phyloP scores from a whole-genome alignment of 1,284 basidiomycete species.

The Ceratobasidium sp. region DNA sequence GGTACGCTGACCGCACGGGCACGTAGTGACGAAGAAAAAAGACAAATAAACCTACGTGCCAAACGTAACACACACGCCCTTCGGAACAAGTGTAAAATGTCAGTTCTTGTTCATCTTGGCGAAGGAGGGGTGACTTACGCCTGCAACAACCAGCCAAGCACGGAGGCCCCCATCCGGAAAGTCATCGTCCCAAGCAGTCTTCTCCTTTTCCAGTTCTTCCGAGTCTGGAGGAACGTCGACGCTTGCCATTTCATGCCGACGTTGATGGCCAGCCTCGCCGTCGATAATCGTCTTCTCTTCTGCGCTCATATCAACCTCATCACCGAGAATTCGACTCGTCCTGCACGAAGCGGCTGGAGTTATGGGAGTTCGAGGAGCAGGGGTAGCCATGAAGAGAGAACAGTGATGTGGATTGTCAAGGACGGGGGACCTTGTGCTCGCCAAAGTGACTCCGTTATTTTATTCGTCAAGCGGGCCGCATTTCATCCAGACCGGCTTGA shows the following conservation, averaged over 20 bases:
- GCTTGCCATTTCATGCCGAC: conserved; percentile 9
- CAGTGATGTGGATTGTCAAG: background rate
- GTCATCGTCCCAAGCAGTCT: conserved; percentile 29
- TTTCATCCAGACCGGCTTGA: conserved; percentile 17
- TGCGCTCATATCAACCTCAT: conserved; percentile 12
- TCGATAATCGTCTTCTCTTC: conserved; percentile 13
- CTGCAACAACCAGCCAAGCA: conserved; percentile 46
- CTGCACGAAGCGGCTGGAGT: background rate
- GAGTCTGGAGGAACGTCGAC: conserved; percentile 38
- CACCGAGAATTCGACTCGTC: background rate
- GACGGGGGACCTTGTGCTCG: background rate
- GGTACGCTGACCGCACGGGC: conserved; percentile 25
- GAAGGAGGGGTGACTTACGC: conserved; percentile 37
- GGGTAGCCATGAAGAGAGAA: background rate
- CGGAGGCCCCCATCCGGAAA: conserved; percentile 46
- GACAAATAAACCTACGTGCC: conserved; percentile 42
- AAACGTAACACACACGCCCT: conserved; percentile 45
- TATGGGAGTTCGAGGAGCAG: background rate
- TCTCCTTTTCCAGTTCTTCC: conserved; percentile 24
- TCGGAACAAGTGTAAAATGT: conserved; percentile 12
- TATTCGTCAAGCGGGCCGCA: conserved; percentile 6
- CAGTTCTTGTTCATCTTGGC: conserved; percentile 7
- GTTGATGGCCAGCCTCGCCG: background rate
- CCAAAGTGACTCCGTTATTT: conserved; percentile 10
- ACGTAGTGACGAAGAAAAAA: background rate